Evolutionary conservation across 495 filamentous ascomycete genomes (phyloP).

Genomic region (Choiromyces venosus): DNA sequence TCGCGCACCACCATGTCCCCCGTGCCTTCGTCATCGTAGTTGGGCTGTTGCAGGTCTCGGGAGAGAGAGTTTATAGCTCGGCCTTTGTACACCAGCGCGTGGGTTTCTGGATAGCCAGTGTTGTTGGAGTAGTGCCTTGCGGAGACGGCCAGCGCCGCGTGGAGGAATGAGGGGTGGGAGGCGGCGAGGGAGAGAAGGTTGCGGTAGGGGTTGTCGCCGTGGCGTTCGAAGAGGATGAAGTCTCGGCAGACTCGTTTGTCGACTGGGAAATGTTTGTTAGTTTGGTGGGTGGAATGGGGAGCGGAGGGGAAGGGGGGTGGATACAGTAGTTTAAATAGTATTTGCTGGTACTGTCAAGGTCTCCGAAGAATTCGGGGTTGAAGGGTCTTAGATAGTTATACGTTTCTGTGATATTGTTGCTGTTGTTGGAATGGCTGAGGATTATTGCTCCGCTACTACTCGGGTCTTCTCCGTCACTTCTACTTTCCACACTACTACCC

Average conservation of each 20-base stretch:
- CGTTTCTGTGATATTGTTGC: too few relatives aligned
- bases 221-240: constrained; percentile 39
- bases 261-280: constrained; percentile 13
- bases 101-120: constrained; percentile 21
- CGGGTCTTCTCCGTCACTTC: neutral
- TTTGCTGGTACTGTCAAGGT: constrained; percentile 21
- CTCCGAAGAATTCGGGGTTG: constrained; percentile 25
- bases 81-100: constrained; percentile 36
- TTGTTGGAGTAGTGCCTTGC: constrained; percentile 41
- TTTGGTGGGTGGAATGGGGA: constrained; percentile 12
- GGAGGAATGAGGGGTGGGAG: constrained; percentile 36
- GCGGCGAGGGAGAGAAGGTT: constrained; percentile 36
- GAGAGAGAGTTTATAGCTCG: constrained; percentile 27
- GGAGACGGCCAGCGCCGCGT: constrained; percentile 39
- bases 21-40: constrained; percentile 8
- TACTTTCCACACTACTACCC: neutral
- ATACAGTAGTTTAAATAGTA: constrained; percentile 41
- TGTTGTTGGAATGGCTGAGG: too few relatives aligned
- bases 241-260: constrained; percentile 39
- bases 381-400: constrained; percentile 5
- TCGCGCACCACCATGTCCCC: constrained; percentile 26
- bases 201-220: constrained; percentile 40
- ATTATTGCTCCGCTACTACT: too few relatives aligned
- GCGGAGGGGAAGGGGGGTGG: constrained; percentile 8
- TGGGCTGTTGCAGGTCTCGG: constrained; percentile 26